Percentiles rank a stretch among this genome's conserved stretches.
phyloP scores from a whole-genome alignment of 768 basidiomycete species.

The Trametes maxima region DNA sequence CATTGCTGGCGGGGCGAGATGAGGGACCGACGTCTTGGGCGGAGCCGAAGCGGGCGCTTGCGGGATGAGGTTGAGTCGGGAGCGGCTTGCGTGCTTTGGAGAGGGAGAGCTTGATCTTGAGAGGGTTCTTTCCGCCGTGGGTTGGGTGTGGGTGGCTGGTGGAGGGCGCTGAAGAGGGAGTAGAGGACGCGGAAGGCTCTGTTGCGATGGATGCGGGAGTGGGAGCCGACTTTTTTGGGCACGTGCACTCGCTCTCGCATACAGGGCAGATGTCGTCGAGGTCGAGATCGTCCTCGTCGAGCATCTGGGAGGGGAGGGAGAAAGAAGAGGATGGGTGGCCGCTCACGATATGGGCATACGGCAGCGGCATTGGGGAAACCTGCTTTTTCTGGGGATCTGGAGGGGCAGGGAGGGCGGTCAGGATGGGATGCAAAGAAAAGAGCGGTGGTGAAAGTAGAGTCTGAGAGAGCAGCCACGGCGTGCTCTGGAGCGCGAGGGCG shows the following conservation, averaged over 20 bases:
- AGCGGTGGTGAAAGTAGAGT: neutral
- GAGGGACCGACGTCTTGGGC: constrained; percentile 13
- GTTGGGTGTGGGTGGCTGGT: constrained; percentile 23
- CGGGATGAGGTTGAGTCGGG: constrained; percentile 6
- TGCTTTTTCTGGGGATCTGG: constrained; percentile 49
- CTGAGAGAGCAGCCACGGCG: neutral
- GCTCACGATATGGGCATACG: constrained; percentile 70
- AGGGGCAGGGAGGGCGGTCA: constrained; percentile 17
- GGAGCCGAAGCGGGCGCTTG: constrained; percentile 17
- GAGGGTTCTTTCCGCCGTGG: constrained; percentile 38
- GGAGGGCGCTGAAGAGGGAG: constrained; percentile 38
- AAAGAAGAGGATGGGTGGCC: constrained; percentile 32
- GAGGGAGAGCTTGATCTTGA: constrained; percentile 77
- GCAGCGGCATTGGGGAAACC: constrained; percentile 65
- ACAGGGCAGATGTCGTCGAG: constrained; percentile 88
- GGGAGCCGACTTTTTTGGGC: constrained; percentile 50
- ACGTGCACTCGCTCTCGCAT: constrained; percentile 89
- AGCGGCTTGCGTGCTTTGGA: constrained; percentile 39
- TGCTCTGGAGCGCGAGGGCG: neutral
- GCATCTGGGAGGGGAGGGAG: constrained; percentile 12
- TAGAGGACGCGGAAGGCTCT: constrained; percentile 37
- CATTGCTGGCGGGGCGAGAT: constrained; percentile 8
- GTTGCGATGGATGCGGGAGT: constrained; percentile 27
- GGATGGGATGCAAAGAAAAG: constrained; percentile 7
- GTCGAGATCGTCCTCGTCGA: constrained; percentile 60